Evolutionary conservation across 2,329 filamentous ascomycete genomes (phyloP), one percentile per base, ranked within the genome.

Genomic region (Scolecobasidium constrictum): DNA sequence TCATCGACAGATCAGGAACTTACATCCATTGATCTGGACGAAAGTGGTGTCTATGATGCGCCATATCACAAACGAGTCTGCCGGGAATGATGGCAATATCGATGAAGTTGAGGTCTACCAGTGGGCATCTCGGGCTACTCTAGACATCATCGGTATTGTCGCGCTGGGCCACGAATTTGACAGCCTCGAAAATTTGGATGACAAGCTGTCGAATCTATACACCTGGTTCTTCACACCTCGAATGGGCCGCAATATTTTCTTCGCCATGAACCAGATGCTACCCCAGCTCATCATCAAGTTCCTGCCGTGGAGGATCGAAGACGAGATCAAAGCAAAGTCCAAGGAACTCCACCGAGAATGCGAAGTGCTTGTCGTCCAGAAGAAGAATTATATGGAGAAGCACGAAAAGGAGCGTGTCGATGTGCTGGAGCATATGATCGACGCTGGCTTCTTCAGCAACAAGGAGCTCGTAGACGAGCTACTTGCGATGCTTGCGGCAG

Each of bases 21-120:
- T 94, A 12, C 92, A 93, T 52, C 81, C 86, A 0, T 65, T 83
- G 4, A 94, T 95, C 60, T 94, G 86, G 86, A 53, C 63, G 16
- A 94, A 93, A 62, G 74, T 80, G 1, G 61, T 72, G 5, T 80
- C 90, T 56, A 73, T 81, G 52, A 77, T 79, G 4, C 9, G n/a
- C 26, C 26, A 31, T n/a, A 9, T 31, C 26, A n/a, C 26, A 31
- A 31, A 48, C n/a, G 16, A 36, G 16, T 9, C 16, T 9, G 47
- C 58, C 13, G 51, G 50, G 2, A 36, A 62, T 31, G 26, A 9
- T n/a, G 26, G 9, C 9, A 31, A 31, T 7, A 31, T 31, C 26
- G 26, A 31, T n/a, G 9, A 31, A 31, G 51, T 66, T 1, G 64
- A 67, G 44, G 56, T 68, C 38, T 63, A 63, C 20, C 61, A 65